These are phyloP conservation scores for Cucurbitaria berberidis DNA, from an alignment of 2,329 filamentous ascomycete genomes.

Conservation along the genomic window DNA sequence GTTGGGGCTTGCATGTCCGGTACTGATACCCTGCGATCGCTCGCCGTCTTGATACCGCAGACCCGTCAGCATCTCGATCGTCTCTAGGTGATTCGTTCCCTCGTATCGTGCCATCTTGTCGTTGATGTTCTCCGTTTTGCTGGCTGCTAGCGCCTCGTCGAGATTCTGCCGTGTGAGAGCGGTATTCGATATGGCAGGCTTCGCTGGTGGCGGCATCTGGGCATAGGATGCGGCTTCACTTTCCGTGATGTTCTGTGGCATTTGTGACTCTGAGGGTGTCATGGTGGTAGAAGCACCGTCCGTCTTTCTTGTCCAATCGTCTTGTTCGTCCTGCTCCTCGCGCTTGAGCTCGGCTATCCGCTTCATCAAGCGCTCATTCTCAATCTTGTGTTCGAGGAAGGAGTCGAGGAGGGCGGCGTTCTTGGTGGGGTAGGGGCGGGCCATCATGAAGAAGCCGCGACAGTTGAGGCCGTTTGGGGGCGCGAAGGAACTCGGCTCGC, in stretches of 20 bases:
- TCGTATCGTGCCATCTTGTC: conserved; percentile 88
- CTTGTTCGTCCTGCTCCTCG: conserved; percentile 82
- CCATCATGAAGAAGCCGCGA: conserved; percentile 92
- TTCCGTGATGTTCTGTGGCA: conserved; percentile 45
- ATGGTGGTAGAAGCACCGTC: conserved; percentile 49
- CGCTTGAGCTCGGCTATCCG: conserved; percentile 83
- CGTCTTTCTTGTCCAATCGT: conserved; percentile 67
- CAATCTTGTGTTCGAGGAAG: conserved; percentile 95
- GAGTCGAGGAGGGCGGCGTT: conserved; percentile 86
- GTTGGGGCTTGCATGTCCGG: conserved; percentile 79
- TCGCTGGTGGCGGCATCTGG: conserved; percentile 71
- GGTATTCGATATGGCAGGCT: conserved; percentile 66
- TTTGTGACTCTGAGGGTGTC: conserved; percentile 53
- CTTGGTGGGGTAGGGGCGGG: conserved; percentile 85
- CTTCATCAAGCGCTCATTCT: conserved; percentile 85
- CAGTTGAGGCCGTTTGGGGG: conserved; percentile 70
- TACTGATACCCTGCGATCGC: conserved; percentile 84
- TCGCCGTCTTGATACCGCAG: conserved; percentile 88
- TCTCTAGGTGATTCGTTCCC: conserved; percentile 74
- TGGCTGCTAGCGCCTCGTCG: conserved; percentile 71
- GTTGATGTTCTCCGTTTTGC: conserved; percentile 74
- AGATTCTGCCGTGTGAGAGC: conserved; percentile 81
- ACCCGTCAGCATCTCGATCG: conserved; percentile 92
- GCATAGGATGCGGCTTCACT: conserved; percentile 52
- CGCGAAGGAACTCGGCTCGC: conserved; percentile 67